Percentiles rank a stretch among this genome's conserved stretches.
Evolutionary conservation across 768 basidiomycete genomes (phyloP).

Genomic region (Rhizopogon vinicolor): DNA sequence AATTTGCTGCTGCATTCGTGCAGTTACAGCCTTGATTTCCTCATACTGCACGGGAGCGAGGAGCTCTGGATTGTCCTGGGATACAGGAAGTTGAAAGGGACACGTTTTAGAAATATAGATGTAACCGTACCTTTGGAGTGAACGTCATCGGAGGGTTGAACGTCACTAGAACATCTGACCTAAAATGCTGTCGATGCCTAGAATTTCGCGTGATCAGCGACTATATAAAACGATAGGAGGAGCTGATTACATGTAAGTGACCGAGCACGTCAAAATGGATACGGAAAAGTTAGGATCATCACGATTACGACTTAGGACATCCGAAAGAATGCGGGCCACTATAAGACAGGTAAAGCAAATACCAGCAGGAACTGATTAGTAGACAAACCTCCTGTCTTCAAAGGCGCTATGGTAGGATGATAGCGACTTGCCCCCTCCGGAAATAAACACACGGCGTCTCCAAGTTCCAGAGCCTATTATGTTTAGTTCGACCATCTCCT

Average conservation of each 20-base stretch:
- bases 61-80: constrained; percentile 66
- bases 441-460: constrained; percentile 79
- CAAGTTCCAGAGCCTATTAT: constrained; percentile 62
- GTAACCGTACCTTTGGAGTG: constrained; percentile 47
- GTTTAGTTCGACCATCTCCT: constrained; percentile 6
- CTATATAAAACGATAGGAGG: background rate
- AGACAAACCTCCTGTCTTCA: constrained; percentile 76
- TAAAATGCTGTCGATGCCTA: constrained; percentile 83
- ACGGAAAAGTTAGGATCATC: constrained; percentile 68
- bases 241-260: constrained; percentile 68
- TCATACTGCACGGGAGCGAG: constrained; percentile 61
- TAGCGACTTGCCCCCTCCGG: constrained; percentile 86
- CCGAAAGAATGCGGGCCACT: constrained; percentile 82
- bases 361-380: background rate
- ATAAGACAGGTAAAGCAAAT: background rate
- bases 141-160: constrained; percentile 71
- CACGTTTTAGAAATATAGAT: background rate
- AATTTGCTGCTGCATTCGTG: constrained; percentile 62
- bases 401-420: constrained; percentile 80
- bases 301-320: constrained; percentile 66
- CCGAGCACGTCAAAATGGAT: constrained; percentile 69
- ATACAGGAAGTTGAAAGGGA: constrained; percentile 2
- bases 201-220: constrained; percentile 3
- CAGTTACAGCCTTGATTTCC: constrained; percentile 56
- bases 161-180: constrained; percentile 83